A percentile compares a stretch with the other conserved stretches of the same genome.
These are phyloP conservation scores for Porpolomopsis calyptriformis DNA, from an alignment of 768 basidiomycete genomes.

Conservation along the genomic window DNA sequence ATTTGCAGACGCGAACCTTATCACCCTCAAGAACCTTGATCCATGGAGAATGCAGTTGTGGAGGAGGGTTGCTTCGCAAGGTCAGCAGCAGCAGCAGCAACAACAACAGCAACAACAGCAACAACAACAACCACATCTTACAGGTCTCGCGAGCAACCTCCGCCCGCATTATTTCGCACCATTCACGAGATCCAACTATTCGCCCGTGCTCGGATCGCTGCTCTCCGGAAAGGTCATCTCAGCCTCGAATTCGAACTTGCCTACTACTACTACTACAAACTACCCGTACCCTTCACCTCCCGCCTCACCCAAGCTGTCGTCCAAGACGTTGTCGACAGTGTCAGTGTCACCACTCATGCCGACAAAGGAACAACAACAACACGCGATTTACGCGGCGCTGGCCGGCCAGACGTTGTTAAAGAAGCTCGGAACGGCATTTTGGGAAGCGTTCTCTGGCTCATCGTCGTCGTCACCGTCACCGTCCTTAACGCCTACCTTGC, in stretches of 20 bases:
- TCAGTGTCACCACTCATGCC: constrained; percentile 10
- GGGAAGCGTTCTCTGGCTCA: constrained; percentile 76
- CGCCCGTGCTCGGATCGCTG: constrained; percentile 14
- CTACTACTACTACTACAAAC: constrained; percentile 7
- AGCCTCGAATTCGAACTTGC: constrained; percentile 19
- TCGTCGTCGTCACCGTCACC: constrained; percentile 20
- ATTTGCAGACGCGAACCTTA: constrained; percentile 71
- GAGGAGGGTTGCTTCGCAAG: constrained; percentile 81
- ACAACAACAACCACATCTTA: constrained; percentile 13
- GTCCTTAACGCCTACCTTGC: constrained; percentile 9
- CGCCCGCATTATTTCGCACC: constrained; percentile 30
- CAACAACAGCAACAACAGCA: constrained; percentile 29
- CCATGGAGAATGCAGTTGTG: constrained; percentile 87
- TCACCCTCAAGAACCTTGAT: constrained; percentile 82
- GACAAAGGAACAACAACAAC: constrained; percentile 22
- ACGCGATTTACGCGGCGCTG: constrained; percentile 57
- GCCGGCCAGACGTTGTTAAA: constrained; percentile 67
- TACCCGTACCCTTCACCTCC: constrained; percentile 9
- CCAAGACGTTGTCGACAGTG: not conserved
- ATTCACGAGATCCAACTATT: constrained; percentile 13
- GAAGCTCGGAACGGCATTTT: constrained; percentile 68
- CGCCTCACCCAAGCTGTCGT: not conserved
- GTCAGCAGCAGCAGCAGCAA: constrained; percentile 26
- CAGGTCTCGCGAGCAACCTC: constrained; percentile 32
- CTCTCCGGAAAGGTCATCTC: constrained; percentile 48